phyloP scores from a whole-genome alignment of 129 eudicot genomes.

The Rutidosis leptorrhynchoides region DNA sequence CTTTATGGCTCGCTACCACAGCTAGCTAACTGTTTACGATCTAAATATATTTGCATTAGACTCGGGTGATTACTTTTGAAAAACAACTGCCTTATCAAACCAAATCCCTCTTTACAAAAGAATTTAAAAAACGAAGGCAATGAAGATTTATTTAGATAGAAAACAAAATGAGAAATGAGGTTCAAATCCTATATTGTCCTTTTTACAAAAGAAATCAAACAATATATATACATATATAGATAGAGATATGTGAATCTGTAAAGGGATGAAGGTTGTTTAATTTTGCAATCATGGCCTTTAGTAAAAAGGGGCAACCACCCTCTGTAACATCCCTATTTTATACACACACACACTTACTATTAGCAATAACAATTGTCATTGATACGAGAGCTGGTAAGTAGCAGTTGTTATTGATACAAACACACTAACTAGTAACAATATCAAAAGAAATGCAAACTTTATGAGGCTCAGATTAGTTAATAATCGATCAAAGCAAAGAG shows the following conservation, averaged over 20 bases:
- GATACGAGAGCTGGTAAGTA: background rate
- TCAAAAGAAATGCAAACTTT: background rate
- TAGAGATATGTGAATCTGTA: background rate
- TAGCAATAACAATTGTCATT: too few species aligned
- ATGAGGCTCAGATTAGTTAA: slow-evolving; percentile 5
- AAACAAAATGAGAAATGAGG: background rate
- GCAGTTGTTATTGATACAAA: background rate
- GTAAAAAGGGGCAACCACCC: slow-evolving; percentile 10
- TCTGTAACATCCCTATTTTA: background rate
- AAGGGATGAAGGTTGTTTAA: background rate
- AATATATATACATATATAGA: too few species aligned
- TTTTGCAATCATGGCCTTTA: background rate
- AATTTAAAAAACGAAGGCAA: background rate
- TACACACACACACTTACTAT: too few species aligned
- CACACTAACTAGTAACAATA: background rate
- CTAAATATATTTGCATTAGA: background rate
- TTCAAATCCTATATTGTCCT: background rate
- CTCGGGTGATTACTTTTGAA: background rate
- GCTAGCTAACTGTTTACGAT: background rate
- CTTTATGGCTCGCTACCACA: background rate
- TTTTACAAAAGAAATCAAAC: background rate
- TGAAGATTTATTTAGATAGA: background rate
- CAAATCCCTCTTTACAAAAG: too few species aligned
- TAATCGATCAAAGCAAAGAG: background rate
- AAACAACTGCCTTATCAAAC: too few species aligned